A percentile compares a stretch with the other conserved stretches of the same genome.
Evolutionary conservation across 306 rosid species (phyloP).

Genomic region (Psophocarpus tetragonolobus): DNA sequence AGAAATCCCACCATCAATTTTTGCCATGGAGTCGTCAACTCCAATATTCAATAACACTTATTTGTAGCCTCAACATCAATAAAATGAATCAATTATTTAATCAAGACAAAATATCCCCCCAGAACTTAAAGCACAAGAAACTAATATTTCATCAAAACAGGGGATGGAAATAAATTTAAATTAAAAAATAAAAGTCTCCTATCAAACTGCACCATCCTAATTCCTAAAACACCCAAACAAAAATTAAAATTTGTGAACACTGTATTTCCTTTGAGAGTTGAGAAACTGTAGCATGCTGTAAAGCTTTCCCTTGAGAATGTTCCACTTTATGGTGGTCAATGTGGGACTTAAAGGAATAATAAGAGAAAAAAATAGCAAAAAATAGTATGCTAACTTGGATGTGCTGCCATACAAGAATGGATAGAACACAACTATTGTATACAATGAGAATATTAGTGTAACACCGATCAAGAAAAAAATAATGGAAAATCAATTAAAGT

Average conservation of each 20-base stretch:
- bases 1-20: too few species aligned
- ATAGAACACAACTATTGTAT: neutral
- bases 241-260: neutral
- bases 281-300: neutral
- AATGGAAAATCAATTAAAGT: neutral
- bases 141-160: neutral
- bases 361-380: neutral
- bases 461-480: neutral
- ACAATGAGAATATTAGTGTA: neutral
- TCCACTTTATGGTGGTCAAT: neutral
- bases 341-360: neutral
- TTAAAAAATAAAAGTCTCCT: neutral
- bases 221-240: neutral
- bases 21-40: too few species aligned
- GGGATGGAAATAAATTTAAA: neutral
- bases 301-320: neutral
- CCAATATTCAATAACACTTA: too few species aligned
- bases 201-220: neutral
- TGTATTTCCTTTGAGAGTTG: neutral
- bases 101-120: neutral
- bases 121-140: neutral
- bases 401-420: neutral
- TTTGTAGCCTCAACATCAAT: constrained; percentile 22
- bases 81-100: neutral
- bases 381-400: neutral